These are phyloP conservation scores for Lachancea nothofagi DNA, from an alignment of 805 yeast genomes.

Conservation along the genomic window DNA sequence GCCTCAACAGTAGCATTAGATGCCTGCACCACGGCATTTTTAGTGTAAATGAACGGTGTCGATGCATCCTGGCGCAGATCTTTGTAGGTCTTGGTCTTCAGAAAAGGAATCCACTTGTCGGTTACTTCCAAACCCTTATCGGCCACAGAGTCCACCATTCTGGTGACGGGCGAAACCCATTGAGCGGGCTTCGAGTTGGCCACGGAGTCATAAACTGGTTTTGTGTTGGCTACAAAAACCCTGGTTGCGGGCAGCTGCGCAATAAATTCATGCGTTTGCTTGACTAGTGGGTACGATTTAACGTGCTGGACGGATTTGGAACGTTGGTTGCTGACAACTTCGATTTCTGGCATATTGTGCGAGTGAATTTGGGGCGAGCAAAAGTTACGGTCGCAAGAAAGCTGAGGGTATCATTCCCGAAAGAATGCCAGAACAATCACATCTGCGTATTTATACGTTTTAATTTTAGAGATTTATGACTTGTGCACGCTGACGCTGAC, in stretches of 20 bases:
- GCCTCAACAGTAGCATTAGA: constrained; percentile 28
- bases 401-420: too few species aligned
- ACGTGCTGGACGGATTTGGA: constrained; percentile 39
- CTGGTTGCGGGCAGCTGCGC: constrained; percentile 37
- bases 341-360: constrained; percentile 1
- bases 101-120: constrained; percentile 54
- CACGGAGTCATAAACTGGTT: constrained; percentile 30
- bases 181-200: constrained; percentile 30
- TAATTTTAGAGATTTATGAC: neutral
- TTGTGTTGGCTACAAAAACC: constrained; percentile 29
- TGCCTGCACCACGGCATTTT: constrained; percentile 36
- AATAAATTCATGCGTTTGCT: constrained; percentile 35
- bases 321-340: constrained; percentile 7
- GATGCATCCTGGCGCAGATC: constrained; percentile 45
- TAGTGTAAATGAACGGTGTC: constrained; percentile 47
- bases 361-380: neutral
- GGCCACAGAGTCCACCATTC: constrained; percentile 47
- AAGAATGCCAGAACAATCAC: neutral
- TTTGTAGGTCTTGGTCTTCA: constrained; percentile 48
- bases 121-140: constrained; percentile 50
- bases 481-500: constrained; percentile 5
- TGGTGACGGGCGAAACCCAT: constrained; percentile 41
- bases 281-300: constrained; percentile 44
- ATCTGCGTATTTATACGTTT: neutral
- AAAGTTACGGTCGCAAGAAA: neutral